Percentiles rank a stretch among this genome's conserved stretches.
Evolutionary conservation across 345 rosid species (phyloP).

Genomic region (Murraya paniculata): DNA sequence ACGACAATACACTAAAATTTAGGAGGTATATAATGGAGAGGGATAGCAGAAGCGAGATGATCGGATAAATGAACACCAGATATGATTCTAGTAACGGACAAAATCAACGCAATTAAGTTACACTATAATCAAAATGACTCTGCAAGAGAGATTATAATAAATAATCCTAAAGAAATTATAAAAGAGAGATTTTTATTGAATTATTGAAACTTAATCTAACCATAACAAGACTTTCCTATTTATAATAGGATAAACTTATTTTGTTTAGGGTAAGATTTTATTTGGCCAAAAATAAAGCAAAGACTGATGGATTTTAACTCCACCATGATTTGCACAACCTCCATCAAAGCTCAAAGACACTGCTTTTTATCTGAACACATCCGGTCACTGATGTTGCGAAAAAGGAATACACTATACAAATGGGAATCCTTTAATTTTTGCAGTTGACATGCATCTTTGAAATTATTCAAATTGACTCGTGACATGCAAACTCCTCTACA

Average conservation of each 20-base stretch:
- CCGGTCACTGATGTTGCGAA: background rate
- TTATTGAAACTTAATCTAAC: too few relatives aligned
- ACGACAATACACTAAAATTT: too few relatives aligned
- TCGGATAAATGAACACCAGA: too few relatives aligned
- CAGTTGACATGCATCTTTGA: background rate
- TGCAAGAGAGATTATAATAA: too few relatives aligned
- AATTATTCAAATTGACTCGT: background rate
- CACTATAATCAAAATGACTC: too few relatives aligned
- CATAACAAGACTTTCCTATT: too few relatives aligned
- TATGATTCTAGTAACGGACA: too few relatives aligned
- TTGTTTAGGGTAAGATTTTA: background rate
- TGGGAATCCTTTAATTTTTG: background rate
- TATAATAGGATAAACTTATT: too few relatives aligned
- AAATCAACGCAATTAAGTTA: too few relatives aligned
- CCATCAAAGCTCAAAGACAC: background rate
- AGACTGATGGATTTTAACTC: background rate
- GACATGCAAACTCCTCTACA: background rate
- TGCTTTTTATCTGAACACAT: background rate
- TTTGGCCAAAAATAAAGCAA: background rate
- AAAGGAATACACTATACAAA: background rate
- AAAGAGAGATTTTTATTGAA: fast-evolving
- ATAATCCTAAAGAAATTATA: too few relatives aligned
- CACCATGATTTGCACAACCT: background rate
- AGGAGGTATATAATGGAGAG: too few relatives aligned
- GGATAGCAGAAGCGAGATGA: too few relatives aligned